A percentile compares a stretch with the other conserved stretches of the same genome.
These are phyloP conservation scores for Endotrypanum monterogeii DNA, from an alignment of 208 protist genomes.

Conservation along the genomic window DNA sequence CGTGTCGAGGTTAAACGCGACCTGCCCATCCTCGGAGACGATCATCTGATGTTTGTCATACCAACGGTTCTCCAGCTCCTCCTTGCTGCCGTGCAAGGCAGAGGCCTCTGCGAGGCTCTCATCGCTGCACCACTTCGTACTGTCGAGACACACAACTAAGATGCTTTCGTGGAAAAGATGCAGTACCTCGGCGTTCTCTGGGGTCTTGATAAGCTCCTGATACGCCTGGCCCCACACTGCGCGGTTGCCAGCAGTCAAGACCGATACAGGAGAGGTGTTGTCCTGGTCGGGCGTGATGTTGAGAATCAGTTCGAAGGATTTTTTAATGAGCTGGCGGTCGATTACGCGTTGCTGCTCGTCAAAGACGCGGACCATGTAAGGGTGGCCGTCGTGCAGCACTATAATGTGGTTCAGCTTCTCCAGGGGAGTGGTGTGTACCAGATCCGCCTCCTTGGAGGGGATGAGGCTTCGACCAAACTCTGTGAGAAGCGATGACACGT, in stretches of 20 bases:
- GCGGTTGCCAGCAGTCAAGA: conserved; percentile 82
- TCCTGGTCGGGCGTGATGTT: conserved; percentile 77
- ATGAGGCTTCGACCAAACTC: conserved; percentile 84
- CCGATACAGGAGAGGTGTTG: conserved; percentile 80
- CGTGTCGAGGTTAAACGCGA: conserved; percentile 90
- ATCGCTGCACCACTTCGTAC: conserved; percentile 45
- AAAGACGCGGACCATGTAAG: conserved; percentile 73
- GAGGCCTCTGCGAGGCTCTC: conserved; percentile 46
- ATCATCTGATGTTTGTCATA: conserved; percentile 94
- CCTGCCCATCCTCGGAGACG: conserved; percentile 80
- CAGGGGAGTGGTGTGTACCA: conserved; percentile 59
- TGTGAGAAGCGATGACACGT: conserved; percentile 66
- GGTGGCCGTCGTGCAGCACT: conserved; percentile 84
- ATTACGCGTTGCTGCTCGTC: conserved; percentile 49
- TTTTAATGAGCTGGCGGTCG: conserved; percentile 54
- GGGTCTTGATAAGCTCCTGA: conserved; percentile 73
- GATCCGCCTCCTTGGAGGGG: conserved; percentile 62
- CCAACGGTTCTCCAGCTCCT: conserved; percentile 91
- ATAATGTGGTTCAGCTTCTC: conserved; percentile 76
- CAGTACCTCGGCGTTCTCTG: conserved; percentile 73
- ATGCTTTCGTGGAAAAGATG: conserved; percentile 72
- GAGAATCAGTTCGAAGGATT: conserved; percentile 76
- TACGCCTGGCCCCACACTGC: conserved; percentile 79
- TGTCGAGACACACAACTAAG: conserved; percentile 83
- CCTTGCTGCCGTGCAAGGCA: conserved; percentile 66